Evolutionary conservation across 495 filamentous ascomycete species (phyloP).

Genomic region (Lentithecium fluviatile): DNA sequence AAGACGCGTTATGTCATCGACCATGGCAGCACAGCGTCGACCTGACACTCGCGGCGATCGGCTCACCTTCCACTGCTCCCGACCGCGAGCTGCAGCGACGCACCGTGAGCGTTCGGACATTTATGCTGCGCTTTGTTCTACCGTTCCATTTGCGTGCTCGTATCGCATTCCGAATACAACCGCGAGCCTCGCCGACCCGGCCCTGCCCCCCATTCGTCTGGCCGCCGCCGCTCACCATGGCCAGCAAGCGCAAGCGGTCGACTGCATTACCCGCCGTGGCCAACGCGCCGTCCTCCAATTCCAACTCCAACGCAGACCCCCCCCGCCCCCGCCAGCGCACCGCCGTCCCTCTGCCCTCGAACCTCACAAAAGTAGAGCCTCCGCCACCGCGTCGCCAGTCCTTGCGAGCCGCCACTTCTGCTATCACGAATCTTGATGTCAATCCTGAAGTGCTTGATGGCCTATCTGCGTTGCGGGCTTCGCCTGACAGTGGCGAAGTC

Average conservation of each 20-base stretch:
- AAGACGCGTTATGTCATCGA: not conserved
- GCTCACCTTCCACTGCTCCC: not conserved
- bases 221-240: conserved; percentile 20
- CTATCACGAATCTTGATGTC: conserved; percentile 20
- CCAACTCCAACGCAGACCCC: conserved; percentile 1
- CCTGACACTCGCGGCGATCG: not conserved
- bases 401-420: conserved; percentile 9
- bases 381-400: conserved; percentile 19
- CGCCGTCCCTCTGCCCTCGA: conserved; percentile 13
- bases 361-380: conserved; percentile 16
- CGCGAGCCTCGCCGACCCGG: conserved; percentile 4
- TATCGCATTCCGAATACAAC: conserved; percentile 12
- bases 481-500: conserved; percentile 26
- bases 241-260: conserved; percentile 33
- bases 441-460: conserved; percentile 31
- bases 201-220: not conserved
- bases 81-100: not conserved
- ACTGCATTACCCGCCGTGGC: conserved; percentile 14
- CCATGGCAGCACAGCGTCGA: not conserved
- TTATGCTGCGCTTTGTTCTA: conserved; percentile 26
- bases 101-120: conserved; percentile 16
- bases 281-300: not conserved
- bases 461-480: conserved; percentile 18
- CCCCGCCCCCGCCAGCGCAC: conserved; percentile 4
- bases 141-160: conserved; percentile 1